phyloP scores from a whole-genome alignment of 768 basidiomycete genomes.

The Piloderma croceum region DNA sequence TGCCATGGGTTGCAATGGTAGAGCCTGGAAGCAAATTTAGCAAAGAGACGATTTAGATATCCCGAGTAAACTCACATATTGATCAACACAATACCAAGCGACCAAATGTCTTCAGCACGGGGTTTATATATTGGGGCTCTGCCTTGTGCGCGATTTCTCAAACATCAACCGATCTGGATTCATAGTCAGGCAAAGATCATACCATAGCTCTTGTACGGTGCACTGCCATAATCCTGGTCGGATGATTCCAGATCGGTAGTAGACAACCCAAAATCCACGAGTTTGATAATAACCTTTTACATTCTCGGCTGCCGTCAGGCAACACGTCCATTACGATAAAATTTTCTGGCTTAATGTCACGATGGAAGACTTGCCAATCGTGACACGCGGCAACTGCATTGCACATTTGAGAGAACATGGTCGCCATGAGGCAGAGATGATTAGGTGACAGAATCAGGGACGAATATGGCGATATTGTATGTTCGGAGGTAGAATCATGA shows the following conservation, averaged over 20 bases:
- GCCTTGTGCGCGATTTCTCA: conserved; percentile 96
- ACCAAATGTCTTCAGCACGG: conserved; percentile 97
- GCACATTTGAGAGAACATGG: conserved; percentile 99
- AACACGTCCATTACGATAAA: conserved; percentile 76
- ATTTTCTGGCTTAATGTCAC: conserved; percentile 99
- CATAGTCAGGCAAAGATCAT: conserved; percentile 1
- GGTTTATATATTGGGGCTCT: conserved; percentile 90
- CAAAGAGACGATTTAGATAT: no score
- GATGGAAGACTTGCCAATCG: conserved; percentile 83
- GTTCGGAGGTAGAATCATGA: conserved; percentile 33
- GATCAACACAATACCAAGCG: conserved; percentile 95
- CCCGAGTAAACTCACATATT: conserved; percentile 68
- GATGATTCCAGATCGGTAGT: conserved; percentile 84
- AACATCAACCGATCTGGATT: conserved; percentile 11
- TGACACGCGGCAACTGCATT: conserved; percentile 95
- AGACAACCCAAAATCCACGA: conserved; percentile 96
- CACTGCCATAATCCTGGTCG: conserved; percentile 98
- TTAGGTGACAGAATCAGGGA: conserved; percentile 79
- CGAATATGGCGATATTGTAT: conserved; percentile 45
- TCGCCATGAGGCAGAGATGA: conserved; percentile 86
- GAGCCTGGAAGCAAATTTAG: conserved; percentile 57
- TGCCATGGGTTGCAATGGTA: conserved; percentile 99
- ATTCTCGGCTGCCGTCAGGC: conserved; percentile 57
- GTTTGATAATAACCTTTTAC: conserved; percentile 92
- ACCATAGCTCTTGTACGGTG: conserved; percentile 99